These are phyloP conservation scores for Gypsophila paniculata DNA, from an alignment of 179 eudicot species.

Conservation along the genomic window DNA sequence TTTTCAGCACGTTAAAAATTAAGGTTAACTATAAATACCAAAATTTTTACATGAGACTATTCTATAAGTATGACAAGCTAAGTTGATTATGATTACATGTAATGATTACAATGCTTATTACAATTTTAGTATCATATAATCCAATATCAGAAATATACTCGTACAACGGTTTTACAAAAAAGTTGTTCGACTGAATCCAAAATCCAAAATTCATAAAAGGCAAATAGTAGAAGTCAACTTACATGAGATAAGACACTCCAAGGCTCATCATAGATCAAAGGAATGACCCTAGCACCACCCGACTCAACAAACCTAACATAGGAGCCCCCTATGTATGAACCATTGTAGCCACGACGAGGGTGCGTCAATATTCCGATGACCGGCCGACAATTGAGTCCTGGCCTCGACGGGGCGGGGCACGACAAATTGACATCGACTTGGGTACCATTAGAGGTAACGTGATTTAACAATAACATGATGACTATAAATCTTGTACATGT, in stretches of 20 bases:
- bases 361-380: not conserved
- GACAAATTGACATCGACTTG: not conserved
- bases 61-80: too few relatives aligned
- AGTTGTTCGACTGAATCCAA: too few relatives aligned
- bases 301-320: conserved; percentile 85
- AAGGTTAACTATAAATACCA: too few relatives aligned
- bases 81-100: too few relatives aligned
- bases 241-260: not conserved
- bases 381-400: not conserved
- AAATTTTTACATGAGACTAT: too few relatives aligned
- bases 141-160: too few relatives aligned
- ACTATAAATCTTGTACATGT: too few relatives aligned
- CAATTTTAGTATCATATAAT: too few relatives aligned
- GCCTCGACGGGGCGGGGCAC: not conserved
- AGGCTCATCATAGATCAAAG: conserved; percentile 74
- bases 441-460: not conserved
- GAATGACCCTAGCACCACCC: conserved; percentile 87
- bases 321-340: conserved; percentile 72
- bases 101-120: too few relatives aligned
- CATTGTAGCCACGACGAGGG: conserved; percentile 12
- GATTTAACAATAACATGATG: not conserved
- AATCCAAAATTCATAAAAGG: not conserved
- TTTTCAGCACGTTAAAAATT: too few relatives aligned
- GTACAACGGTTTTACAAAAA: too few relatives aligned
- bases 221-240: not conserved